Percentiles rank a stretch among this genome's conserved stretches.
Evolutionary conservation across 1,139 yeast species (phyloP).

Genomic region (Yamadazyma aaseri): DNA sequence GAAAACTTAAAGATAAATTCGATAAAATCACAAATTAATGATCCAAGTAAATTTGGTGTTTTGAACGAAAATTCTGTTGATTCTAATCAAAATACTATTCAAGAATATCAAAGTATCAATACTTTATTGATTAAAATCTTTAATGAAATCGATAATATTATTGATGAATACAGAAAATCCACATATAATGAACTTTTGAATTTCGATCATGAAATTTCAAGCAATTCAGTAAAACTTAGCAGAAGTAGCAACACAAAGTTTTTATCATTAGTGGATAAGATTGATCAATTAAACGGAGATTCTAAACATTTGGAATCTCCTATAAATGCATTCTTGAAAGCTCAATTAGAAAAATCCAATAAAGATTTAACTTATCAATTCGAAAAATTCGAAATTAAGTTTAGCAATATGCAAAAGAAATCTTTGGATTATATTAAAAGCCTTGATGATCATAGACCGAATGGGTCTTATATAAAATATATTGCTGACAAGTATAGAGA

Average conservation of each 20-base stretch:
- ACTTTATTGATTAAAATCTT: slow-evolving; percentile 49
- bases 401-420: slow-evolving; percentile 40
- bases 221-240: slow-evolving; percentile 9
- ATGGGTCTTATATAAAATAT: slow-evolving; percentile 40
- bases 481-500: slow-evolving; percentile 41
- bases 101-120: slow-evolving; percentile 36
- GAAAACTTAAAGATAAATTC: slow-evolving; percentile 17
- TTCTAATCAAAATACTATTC: slow-evolving; percentile 21
- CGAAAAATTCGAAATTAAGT: slow-evolving; percentile 34
- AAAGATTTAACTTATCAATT: slow-evolving; percentile 39
- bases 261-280: slow-evolving; percentile 39
- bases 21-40: neutral
- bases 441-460: slow-evolving; percentile 29
- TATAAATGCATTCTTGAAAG: slow-evolving; percentile 35
- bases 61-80: slow-evolving; percentile 9
- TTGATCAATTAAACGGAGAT: slow-evolving; percentile 32
- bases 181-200: slow-evolving; percentile 59
- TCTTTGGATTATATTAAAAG: slow-evolving; percentile 37
- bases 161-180: slow-evolving; percentile 61
- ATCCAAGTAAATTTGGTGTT: neutral
- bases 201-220: slow-evolving; percentile 35
- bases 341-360: slow-evolving; percentile 34
- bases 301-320: slow-evolving; percentile 22
- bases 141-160: slow-evolving; percentile 62
- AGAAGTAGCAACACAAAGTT: slow-evolving; percentile 26